These are phyloP conservation scores for Chrysosporium keratinophilum DNA, from an alignment of 2,329 filamentous ascomycete genomes.

Conservation along the genomic window DNA sequence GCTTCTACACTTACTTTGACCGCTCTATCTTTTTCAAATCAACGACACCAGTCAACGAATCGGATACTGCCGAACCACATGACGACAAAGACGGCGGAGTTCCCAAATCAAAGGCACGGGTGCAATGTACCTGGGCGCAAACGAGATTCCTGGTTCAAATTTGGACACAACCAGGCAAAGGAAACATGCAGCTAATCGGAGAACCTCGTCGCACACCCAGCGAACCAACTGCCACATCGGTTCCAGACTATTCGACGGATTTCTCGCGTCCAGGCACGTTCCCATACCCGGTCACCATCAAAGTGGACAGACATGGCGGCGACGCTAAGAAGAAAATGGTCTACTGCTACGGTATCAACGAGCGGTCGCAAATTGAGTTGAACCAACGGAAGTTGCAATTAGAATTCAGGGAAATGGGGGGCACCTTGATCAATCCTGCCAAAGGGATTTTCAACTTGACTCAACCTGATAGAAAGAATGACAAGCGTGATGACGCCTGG, in stretches of 20 bases:
- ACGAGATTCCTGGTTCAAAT: slow-evolving; percentile 54
- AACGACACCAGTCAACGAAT: slow-evolving; percentile 39
- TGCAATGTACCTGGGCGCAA: slow-evolving; percentile 50
- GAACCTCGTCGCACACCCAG: too few species aligned
- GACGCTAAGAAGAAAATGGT: slow-evolving; percentile 44
- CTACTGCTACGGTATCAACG: slow-evolving; percentile 51
- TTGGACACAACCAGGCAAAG: slow-evolving; percentile 43
- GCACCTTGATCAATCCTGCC: slow-evolving; percentile 43
- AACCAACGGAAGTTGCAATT: slow-evolving; percentile 39
- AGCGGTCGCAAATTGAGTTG: slow-evolving; percentile 36
- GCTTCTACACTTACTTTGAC: slow-evolving; percentile 87
- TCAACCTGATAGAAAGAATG: slow-evolving; percentile 7
- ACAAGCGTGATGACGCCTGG: slow-evolving; percentile 18
- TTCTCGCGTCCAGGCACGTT: slow-evolving; percentile 48
- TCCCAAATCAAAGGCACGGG: slow-evolving; percentile 35
- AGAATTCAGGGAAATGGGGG: slow-evolving; percentile 45
- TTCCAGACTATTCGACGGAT: slow-evolving; percentile 33
- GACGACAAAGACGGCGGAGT: slow-evolving; percentile 44
- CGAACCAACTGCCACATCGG: slow-evolving; percentile 9
- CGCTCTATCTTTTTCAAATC: slow-evolving; percentile 73
- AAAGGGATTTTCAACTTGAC: slow-evolving; percentile 34
- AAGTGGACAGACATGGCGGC: slow-evolving; percentile 52
- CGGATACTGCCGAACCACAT: slow-evolving; percentile 29
- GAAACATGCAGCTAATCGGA: slow-evolving; percentile 22
- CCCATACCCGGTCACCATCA: slow-evolving; percentile 51